Evolutionary conservation across 306 rosid genomes (phyloP), one percentile per base, ranked within the genome.

Genomic region (Castanea sativa): DNA sequence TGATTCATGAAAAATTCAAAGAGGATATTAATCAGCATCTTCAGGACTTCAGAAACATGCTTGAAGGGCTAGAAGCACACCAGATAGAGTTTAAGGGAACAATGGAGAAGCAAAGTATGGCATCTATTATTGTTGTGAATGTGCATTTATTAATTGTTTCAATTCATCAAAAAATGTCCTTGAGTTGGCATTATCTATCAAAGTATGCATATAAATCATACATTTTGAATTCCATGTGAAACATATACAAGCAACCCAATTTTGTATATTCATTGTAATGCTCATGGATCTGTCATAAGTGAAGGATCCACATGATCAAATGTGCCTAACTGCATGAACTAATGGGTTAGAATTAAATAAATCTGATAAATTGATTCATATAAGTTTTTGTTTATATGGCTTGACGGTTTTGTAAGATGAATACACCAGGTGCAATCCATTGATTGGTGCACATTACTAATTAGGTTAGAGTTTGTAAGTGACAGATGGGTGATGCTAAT

Each of bases 31-130:
- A 86, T 88, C 88, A 80, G 81, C 92, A 95, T 82, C 88, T 93
- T 76, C 92, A 88, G 87, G 91, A 91, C 64, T 91, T 92, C 89
- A 82, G 83, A 85, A 86, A 85, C 84, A 80, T 90, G 71, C 78
- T 89, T 73, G 94, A 93, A 82, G 92, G 78, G 79, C 85, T 91
- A 60, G 96, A 93, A 80, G 88, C 90, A 12, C 89, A 90, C 80
- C 92, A 85, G 77, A 81, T 77, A 69, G 97, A 90, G 86, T 78
- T 88, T 74, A 93, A 93, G 84, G 96, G 92, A 87, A 76, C 86
- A 41, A 73, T 90, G 79, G 96, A 95, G 82, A 93, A 85, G 86
- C 92, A 86, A 89, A 89, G 98, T 93, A 93, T 69, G 91, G 53
- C 75, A 68, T 73, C 33, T 78, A 49, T 70, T 69, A 9, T 71